Base-by-base conservation (phyloP, 306 rosid species). In the Gastrolobium villosum region DNA sequence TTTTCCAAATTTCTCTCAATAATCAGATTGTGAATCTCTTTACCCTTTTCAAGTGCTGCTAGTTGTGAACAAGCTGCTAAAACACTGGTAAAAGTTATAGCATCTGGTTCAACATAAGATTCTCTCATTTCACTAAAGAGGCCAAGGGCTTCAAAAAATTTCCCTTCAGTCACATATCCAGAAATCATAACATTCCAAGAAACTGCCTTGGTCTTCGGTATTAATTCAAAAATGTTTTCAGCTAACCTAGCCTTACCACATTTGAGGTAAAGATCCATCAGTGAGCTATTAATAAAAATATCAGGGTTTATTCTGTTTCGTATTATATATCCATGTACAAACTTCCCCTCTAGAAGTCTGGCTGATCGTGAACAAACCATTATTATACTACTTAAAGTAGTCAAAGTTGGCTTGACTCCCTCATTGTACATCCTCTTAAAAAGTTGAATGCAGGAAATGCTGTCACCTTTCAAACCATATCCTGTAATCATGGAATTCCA, bases 111-210 rank as follows among this genome's bases (percentile, higher is more conserved):
- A 52, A 87, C 79, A 48, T 64, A 53, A 49, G 77, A 83, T 60
- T 86, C 75, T 78, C 76, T 81, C 95, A 89, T 88, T 45, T 81
- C 77, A 83, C 81, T 79, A 57, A 85, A 93, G 67, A 82, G 67
- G 72, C 70, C 60, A 72, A 88, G 89, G 72, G 96, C 94, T 69
- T 81, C 87, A 52, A 87, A 87, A 85, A 70, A 81, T 72, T 81
- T 83, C 48, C 98, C 94, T 57, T 81, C 75, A 32, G 79, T 76
- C 60, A 79, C 91, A 70, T 88, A 84, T 76, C 96, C 93, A 32
- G 96, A 89, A 77, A 93, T 88, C 98, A 93, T 88, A 65, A 89
- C 85, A 84, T 93, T 93, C 96, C 94, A 93, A 71, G 81, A 77
- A 82, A 88, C 89, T 6, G 72, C 59, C 28, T 77, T 77, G 41